Evolutionary conservation across 2,329 filamentous ascomycete genomes (phyloP).

Genomic region (Stagonosporopsis cucurbitacearum): DNA sequence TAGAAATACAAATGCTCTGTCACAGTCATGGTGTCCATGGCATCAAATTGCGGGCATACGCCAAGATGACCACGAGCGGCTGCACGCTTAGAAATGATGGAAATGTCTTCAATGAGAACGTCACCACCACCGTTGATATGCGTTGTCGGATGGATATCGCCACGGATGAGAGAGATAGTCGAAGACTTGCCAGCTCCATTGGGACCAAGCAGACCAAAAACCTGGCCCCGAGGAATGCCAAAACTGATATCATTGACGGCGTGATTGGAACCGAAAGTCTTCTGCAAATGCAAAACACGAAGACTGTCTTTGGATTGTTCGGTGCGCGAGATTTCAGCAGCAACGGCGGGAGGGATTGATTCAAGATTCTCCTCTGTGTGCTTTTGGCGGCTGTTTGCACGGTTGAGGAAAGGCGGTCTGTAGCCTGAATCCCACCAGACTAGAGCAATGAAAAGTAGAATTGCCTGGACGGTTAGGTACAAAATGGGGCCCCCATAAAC

Average conservation of each 20-base stretch:
- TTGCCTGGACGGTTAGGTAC: slow-evolving; percentile 77
- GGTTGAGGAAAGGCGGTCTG: slow-evolving; percentile 60
- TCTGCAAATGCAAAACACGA: slow-evolving; percentile 79
- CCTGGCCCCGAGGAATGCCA: slow-evolving; percentile 77
- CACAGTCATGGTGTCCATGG: slow-evolving; percentile 90
- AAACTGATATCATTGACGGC: slow-evolving; percentile 92
- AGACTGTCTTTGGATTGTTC: slow-evolving; percentile 71
- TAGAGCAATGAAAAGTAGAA: slow-evolving; percentile 73
- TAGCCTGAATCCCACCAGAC: slow-evolving; percentile 81
- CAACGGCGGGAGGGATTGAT: slow-evolving; percentile 62
- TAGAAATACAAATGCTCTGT: slow-evolving; percentile 88
- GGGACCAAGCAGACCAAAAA: slow-evolving; percentile 87
- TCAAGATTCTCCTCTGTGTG: slow-evolving; percentile 54
- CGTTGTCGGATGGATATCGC: slow-evolving; percentile 77
- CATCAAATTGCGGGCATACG: slow-evolving; percentile 80
- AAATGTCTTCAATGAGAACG: slow-evolving; percentile 78
- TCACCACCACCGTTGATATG: slow-evolving; percentile 69
- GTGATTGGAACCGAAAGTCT: slow-evolving; percentile 72
- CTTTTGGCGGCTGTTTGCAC: slow-evolving; percentile 42
- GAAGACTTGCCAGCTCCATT: slow-evolving; percentile 93
- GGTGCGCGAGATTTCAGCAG: slow-evolving; percentile 69
- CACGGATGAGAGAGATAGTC: slow-evolving; percentile 85
- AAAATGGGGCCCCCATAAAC: slow-evolving; percentile 85
- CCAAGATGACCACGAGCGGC: slow-evolving; percentile 78
- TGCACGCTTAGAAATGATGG: slow-evolving; percentile 74